These are phyloP conservation scores for Iris pallida DNA, from an alignment of 116 monocot genomes.

Conservation along the genomic window DNA sequence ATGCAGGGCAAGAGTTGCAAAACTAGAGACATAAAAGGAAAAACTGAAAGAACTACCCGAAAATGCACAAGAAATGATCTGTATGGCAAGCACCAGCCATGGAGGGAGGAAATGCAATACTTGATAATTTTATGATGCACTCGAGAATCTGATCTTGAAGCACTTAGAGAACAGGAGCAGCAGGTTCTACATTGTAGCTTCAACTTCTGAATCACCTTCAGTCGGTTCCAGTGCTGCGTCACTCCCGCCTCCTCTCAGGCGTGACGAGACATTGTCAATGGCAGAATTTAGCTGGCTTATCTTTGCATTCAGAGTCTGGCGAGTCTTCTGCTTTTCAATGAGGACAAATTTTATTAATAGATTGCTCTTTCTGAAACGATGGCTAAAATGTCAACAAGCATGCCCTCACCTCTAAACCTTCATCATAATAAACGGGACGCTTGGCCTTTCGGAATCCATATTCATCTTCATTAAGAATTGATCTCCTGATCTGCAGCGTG, in stretches of 20 bases:
- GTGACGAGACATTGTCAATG: slow-evolving; percentile 68
- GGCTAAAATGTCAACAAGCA: not conserved
- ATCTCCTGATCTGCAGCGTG: slow-evolving; percentile 65
- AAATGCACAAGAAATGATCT: too few species aligned
- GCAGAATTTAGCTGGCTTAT: slow-evolving; percentile 85
- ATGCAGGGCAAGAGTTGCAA: too few species aligned
- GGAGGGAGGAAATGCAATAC: too few species aligned
- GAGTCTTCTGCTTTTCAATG: slow-evolving; percentile 48
- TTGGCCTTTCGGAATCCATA: slow-evolving; percentile 64
- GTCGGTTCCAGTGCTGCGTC: slow-evolving; percentile 17
- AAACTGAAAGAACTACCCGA: too few species aligned
- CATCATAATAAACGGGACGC: slow-evolving; percentile 61
- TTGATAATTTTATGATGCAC: too few species aligned
- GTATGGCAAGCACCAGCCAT: too few species aligned
- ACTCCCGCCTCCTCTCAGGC: slow-evolving; percentile 49
- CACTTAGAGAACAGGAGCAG: not conserved
- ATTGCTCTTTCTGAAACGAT: not conserved
- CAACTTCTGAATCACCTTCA: slow-evolving; percentile 63
- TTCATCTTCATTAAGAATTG: slow-evolving; percentile 78
- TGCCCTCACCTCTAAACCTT: slow-evolving; percentile 57
- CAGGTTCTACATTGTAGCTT: slow-evolving; percentile 35
- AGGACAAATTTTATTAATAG: not conserved
- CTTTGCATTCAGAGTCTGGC: slow-evolving; percentile 68
- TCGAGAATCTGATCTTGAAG: too few species aligned
- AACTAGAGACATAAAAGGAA: too few species aligned